These are phyloP conservation scores for Phialophora expanda DNA, from an alignment of 2,329 filamentous ascomycete genomes.

Conservation along the genomic window DNA sequence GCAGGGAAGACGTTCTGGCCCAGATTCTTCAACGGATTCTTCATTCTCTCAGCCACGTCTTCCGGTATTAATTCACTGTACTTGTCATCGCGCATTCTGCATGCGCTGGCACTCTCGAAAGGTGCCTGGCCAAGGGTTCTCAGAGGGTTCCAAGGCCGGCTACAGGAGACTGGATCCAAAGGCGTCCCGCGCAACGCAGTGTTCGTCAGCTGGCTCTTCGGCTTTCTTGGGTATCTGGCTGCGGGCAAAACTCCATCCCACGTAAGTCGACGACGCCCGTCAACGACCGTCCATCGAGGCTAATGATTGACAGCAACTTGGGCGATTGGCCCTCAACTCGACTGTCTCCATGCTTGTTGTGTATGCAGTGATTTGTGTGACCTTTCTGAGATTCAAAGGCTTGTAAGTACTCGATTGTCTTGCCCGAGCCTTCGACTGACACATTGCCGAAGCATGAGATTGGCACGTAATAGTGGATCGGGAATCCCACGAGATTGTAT, in stretches of 20 bases:
- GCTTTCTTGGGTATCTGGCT: constrained; percentile 42
- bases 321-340: constrained; percentile 13
- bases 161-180: constrained; percentile 45
- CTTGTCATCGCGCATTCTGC: constrained; percentile 50
- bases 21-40: constrained; percentile 53
- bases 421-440: background rate
- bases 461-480: background rate
- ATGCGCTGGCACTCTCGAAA: constrained; percentile 47
- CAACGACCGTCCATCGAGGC: background rate
- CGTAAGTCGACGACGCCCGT: background rate
- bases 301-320: constrained; percentile 7
- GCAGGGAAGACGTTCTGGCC: constrained; percentile 48
- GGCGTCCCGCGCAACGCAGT: constrained; percentile 51
- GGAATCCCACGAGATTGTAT: background rate
- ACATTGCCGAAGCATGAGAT: constrained; percentile 1
- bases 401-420: background rate
- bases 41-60: constrained; percentile 53
- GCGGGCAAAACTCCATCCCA: constrained; percentile 9
- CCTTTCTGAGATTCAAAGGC: constrained; percentile 12
- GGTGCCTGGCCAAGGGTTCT: constrained; percentile 9
- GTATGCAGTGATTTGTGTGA: constrained; percentile 13
- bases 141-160: constrained; percentile 39
- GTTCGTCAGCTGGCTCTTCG: constrained; percentile 47
- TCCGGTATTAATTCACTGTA: constrained; percentile 53
- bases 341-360: constrained; percentile 16